These are phyloP conservation scores for Colletotrichum falcatum DNA, from an alignment of 2,329 filamentous ascomycete species.

Conservation along the genomic window DNA sequence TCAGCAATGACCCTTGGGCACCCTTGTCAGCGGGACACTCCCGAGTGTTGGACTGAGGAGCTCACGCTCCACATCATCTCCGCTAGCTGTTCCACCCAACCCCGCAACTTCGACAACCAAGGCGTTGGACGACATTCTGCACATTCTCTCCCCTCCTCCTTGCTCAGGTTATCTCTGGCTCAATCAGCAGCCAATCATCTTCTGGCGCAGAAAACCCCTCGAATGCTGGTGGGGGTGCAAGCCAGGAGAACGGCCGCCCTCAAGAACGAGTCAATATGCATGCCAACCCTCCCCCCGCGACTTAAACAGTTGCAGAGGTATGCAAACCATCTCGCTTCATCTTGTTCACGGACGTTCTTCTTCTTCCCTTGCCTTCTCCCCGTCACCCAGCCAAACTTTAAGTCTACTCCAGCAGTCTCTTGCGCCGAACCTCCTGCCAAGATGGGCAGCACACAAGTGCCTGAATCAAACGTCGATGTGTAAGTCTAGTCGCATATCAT, in stretches of 20 bases:
- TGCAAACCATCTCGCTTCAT: background rate
- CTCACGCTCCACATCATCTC: background rate
- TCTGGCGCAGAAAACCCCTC: background rate
- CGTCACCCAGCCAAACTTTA: slow-evolving; percentile 7
- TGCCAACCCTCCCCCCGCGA: slow-evolving; percentile 13
- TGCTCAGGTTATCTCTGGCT: background rate
- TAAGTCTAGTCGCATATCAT: slow-evolving; percentile 15
- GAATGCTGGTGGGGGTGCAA: background rate
- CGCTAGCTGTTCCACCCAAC: background rate
- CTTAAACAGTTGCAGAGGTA: background rate
- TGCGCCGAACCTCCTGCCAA: background rate
- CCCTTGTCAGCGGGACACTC: slow-evolving; percentile 29
- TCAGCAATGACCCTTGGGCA: slow-evolving; percentile 10
- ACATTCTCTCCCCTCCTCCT: background rate
- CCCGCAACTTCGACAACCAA: background rate
- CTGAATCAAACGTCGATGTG: slow-evolving; percentile 48
- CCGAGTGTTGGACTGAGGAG: background rate
- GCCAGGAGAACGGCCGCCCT: slow-evolving; percentile 2
- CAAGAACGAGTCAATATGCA: slow-evolving; percentile 26
- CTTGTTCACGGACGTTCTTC: background rate
- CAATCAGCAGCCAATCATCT: background rate
- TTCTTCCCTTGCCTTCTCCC: background rate
- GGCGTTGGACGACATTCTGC: background rate
- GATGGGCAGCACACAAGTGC: slow-evolving; percentile 27
- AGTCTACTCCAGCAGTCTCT: background rate